These are phyloP conservation scores for Phalaenopsis equestris DNA, from an alignment of 106 monocot species.

Conservation along the genomic window DNA sequence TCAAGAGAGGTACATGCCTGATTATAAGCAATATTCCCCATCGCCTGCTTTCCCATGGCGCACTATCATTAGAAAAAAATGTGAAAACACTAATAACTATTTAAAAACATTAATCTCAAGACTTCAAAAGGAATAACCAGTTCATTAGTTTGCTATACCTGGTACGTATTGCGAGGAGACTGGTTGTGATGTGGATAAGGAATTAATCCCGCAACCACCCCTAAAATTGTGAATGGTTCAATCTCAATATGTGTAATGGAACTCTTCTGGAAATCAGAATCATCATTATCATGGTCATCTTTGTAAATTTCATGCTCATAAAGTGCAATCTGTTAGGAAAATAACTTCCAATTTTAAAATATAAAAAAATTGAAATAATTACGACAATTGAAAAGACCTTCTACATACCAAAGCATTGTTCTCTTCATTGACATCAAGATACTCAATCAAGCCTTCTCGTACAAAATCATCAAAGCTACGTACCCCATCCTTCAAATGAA, in stretches of 20 bases:
- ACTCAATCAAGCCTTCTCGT: slow-evolving; percentile 83
- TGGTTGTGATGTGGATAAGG: slow-evolving; percentile 99
- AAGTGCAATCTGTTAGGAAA: slow-evolving; percentile 55
- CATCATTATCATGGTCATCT: slow-evolving; percentile 16
- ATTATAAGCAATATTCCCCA: slow-evolving; percentile 99
- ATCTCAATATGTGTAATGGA: slow-evolving; percentile 90
- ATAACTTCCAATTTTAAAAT: background rate
- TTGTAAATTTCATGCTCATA: slow-evolving; percentile 50
- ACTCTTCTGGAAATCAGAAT: slow-evolving; percentile 33
- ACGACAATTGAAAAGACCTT: background rate
- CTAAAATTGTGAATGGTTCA: slow-evolving; percentile 92
- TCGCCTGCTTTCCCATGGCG: slow-evolving; percentile 99
- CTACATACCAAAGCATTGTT: slow-evolving; percentile 87
- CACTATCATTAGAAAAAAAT: slow-evolving; percentile 39
- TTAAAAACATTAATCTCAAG: background rate
- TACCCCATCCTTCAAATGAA: slow-evolving; percentile 61
- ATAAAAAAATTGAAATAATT: background rate
- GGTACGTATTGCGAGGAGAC: slow-evolving; percentile 97
- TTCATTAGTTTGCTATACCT: slow-evolving; percentile 32
- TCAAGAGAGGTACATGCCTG: slow-evolving; percentile 44
- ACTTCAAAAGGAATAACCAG: background rate
- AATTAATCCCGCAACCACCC: slow-evolving; percentile 87
- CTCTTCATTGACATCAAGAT: slow-evolving; percentile 99
- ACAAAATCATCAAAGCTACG: slow-evolving; percentile 82
- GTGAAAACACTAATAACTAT: slow-evolving; percentile 6